Evolutionary conservation across 495 filamentous ascomycete genomes (phyloP), one percentile per base, ranked within the genome.

Genomic region (Pseudoneurospora amorphoporcata): DNA sequence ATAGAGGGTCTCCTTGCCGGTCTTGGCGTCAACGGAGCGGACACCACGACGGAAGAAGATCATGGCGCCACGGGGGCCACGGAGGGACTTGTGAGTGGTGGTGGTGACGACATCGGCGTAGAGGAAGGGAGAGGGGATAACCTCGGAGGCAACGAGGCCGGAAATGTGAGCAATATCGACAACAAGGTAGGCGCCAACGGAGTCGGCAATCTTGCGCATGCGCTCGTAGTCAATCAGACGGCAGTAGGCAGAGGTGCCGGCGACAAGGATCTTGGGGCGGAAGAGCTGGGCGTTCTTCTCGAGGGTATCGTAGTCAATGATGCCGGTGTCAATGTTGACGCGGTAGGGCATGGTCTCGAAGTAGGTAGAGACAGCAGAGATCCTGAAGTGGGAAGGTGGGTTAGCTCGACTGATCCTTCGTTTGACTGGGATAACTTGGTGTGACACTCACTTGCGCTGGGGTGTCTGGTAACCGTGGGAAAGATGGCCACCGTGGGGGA

Each of bases 141-240:
- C 95, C 76, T 91, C 93, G 73, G 92, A 92, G 75, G 96, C 92
- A 71, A 98, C 92, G 68, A 99, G 87, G 76, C 96, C 96, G 19
- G 96, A 98, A 80, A 99, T 98, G 83, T 99, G 96, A 69, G 96
- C 96, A 92, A 99, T 99, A 78, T 99, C 96, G 68, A 95, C 93
- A 68, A 98, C 88, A 68, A 99, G 90, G 85, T 98, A 98, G 72
- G 94, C 93, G 73, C 94, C 94, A 72, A 96, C 93, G 73, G 92
- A 92, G 83, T 98, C 94, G 74, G 92, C 92, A 78, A 98, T 97
- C 87, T 98, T 89, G 81, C 94, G 92, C 93, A 99, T 98, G 78
- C 93, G 91, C 74, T 86, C 89, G 84, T 98, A 99, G 84, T 99
- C 96, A 76, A 99, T 98, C 78, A 96, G 87, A 77, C 96, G 92